Evolutionary conservation across 768 basidiomycete genomes (phyloP), one percentile per base, ranked within the genome.

Genomic region (Rubroboletus pulcherrimus): DNA sequence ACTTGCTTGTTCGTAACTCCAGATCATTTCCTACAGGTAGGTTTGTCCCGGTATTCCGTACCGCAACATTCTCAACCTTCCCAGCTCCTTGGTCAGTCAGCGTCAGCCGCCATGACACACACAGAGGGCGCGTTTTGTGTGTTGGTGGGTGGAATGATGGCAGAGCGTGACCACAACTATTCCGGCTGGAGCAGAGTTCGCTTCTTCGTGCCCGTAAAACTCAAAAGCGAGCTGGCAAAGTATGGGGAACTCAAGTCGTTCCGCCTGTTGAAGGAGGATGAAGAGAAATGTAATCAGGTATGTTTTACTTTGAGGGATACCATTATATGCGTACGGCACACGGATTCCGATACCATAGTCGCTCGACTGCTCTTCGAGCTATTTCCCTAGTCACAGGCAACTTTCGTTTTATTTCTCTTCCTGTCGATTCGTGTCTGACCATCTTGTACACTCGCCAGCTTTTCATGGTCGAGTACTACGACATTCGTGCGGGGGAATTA

Each of bases 391-490:
- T 29, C 51, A 34, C 37, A 53, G n/a, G 19, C 48, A 34, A 42
- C 48, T 35, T 55, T 42, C 30, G 19, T 49, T 42, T 45, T 35
- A 26, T 53, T 49, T 53, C 14, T 49, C 31, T 45, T 51, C n/a
- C 30, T 29, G 26, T 51, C 44, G 31, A 34, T 46, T 51, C 37
- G 17, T 9, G 17, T 57, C 65, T 69, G 29, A 71, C 63, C 12
- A 19, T 12, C 42, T 61, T 54, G 29, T 53, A 42, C 55, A 10
- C 48, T 49, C 29, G 35, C 6, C 56, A 77, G 69, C 69, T 77
- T 30, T 89, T 83, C 68, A 72, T 71, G 39, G 80, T 85, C 49
- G 87, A 90, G 59, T 93, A 81, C 66, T 86, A 78, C 64, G 88
- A 91, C 63, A 75, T 81, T 29, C 77, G 86, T 26, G 77, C 79